Percentiles rank a stretch among this genome's conserved stretches.
These are phyloP conservation scores for Hanseniaspora meyeri DNA, from an alignment of 805 yeast species.

Conservation along the genomic window DNA sequence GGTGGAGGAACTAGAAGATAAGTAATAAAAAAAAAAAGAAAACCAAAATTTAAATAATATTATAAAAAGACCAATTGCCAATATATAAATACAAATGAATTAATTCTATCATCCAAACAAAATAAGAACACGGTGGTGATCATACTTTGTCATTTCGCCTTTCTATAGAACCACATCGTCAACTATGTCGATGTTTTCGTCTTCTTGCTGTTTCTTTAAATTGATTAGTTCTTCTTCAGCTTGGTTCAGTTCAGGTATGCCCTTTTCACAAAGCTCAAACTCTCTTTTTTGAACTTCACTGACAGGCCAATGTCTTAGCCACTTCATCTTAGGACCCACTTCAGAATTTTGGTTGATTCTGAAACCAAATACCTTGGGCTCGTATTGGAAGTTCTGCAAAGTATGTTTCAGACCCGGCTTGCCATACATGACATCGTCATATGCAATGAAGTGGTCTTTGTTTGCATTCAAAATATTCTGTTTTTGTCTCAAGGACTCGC, in stretches of 20 bases:
- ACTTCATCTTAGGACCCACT: conserved; percentile 88
- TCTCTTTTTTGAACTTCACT: conserved; percentile 51
- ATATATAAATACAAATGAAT: background rate
- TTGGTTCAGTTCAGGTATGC: conserved; percentile 31
- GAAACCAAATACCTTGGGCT: conserved; percentile 80
- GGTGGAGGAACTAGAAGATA: background rate
- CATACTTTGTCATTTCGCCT: background rate
- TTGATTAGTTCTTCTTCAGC: background rate
- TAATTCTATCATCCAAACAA: background rate
- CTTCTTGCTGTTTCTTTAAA: background rate
- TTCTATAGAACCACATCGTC: background rate
- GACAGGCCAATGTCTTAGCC: conserved; percentile 75
- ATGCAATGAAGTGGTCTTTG: background rate
- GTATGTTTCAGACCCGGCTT: conserved; percentile 12
- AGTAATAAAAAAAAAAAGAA: background rate
- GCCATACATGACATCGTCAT: conserved; percentile 6
- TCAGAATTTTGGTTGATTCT: conserved; percentile 58
- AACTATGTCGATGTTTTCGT: background rate
- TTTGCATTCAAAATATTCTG: background rate
- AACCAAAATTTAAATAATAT: background rate
- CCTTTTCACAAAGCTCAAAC: conserved; percentile 51
- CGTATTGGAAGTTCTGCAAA: conserved; percentile 34
- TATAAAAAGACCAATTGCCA: no score
- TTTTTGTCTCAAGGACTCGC: conserved; percentile 9
- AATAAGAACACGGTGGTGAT: background rate